phyloP scores from a whole-genome alignment of 2,329 filamentous ascomycete species.

The Nemania abortiva region DNA sequence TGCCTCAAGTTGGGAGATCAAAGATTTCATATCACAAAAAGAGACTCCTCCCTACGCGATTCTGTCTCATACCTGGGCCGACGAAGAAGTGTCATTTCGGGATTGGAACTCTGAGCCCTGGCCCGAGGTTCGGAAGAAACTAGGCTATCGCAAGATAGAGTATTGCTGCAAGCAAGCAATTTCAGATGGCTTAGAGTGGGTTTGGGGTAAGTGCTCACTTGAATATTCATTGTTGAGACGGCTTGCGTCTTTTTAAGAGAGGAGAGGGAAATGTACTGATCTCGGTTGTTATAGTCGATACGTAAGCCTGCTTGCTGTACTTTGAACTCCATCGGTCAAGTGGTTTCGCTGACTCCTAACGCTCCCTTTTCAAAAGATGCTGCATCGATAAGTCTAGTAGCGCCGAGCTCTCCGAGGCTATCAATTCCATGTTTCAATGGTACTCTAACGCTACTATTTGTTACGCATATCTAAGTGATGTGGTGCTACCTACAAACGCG shows the following conservation, averaged over 20 bases:
- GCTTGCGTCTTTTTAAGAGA: background rate
- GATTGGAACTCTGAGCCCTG: constrained; percentile 16
- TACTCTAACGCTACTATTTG: constrained; percentile 42
- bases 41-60: constrained; percentile 31
- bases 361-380: constrained; percentile 27
- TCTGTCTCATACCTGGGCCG: constrained; percentile 37
- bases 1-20: constrained; percentile 20
- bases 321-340: background rate
- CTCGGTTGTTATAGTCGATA: constrained; percentile 18
- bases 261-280: background rate
- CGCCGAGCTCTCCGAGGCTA: constrained; percentile 47
- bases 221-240: background rate
- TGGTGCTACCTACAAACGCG: background rate
- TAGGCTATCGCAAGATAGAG: constrained; percentile 23
- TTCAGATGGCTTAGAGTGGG: constrained; percentile 22
- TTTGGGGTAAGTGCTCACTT: constrained; percentile 13
- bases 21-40: constrained; percentile 32
- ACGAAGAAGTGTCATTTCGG: constrained; percentile 28
- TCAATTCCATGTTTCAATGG: constrained; percentile 43
- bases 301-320: constrained; percentile 19
- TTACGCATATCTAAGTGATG: constrained; percentile 43
- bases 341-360: background rate
- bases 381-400: constrained; percentile 48
- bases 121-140: constrained; percentile 5
- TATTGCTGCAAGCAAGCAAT: constrained; percentile 22